phyloP scores from a whole-genome alignment of 352 stramenopile species.

The Phytophthora tentaculata region DNA sequence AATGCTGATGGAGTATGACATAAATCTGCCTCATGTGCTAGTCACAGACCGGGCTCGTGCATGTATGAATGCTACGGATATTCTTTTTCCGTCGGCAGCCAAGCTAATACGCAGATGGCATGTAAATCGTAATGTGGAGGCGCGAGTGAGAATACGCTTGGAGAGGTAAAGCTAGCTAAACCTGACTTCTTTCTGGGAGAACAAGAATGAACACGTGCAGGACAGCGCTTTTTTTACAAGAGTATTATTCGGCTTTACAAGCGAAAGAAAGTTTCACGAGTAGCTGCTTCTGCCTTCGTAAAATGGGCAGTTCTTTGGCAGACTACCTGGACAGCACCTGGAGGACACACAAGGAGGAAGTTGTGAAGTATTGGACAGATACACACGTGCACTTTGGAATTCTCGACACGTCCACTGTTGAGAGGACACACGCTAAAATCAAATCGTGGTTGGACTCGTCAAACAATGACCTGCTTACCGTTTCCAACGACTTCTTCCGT shows the following conservation, averaged over 20 bases:
- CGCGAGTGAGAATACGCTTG: not conserved
- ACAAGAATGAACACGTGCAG: not conserved
- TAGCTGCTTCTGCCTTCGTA: not conserved
- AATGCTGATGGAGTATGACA: not conserved
- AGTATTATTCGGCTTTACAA: not conserved
- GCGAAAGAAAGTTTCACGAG: not conserved
- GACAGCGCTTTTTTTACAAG: not conserved
- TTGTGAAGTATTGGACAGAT: not conserved
- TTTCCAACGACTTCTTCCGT: not conserved
- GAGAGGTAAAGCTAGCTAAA: not conserved
- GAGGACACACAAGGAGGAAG: not conserved
- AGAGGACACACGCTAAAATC: not conserved
- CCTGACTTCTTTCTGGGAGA: not conserved
- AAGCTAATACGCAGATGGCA: not conserved
- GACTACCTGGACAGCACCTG: not conserved
- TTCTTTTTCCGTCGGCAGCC: not conserved
- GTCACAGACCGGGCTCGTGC: not conserved
- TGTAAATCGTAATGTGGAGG: not conserved
- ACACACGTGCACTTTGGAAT: not conserved
- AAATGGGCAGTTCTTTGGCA: conserved; percentile 27
- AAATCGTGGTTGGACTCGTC: not conserved
- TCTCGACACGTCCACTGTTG: not conserved
- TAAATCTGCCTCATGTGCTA: not conserved
- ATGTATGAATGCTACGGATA: not conserved
- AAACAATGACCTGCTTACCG: not conserved